Base-by-base conservation (phyloP, 768 basidiomycete species). In the Pleurotus tuber-regium region DNA sequence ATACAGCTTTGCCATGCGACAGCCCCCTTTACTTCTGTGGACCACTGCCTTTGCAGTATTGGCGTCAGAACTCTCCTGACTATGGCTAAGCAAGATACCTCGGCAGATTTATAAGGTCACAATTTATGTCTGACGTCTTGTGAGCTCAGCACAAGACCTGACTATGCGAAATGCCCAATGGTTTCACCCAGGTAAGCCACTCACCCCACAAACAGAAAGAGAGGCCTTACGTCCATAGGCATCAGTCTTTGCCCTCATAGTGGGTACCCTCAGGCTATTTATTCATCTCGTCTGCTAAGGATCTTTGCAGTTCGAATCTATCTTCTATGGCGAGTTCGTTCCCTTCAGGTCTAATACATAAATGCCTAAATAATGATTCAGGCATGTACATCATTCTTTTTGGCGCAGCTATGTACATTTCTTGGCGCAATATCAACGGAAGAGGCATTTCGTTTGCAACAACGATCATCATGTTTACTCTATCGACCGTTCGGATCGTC, bases 361-460 rank as follows among this genome's bases (percentile, higher is more conserved):
- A 18, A 6, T 16, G n/a, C n/a, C 36, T 38, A 25, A 26, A 44
- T n/a, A 14, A 16, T 28, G 43, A 44, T 19, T 11, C 12, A 48
- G 46, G 46, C 7, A 24, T 48, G 11, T 33, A 33, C 46, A 28
- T 48, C 23, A 31, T 48, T n/a, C 31, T 48, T 19, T 48, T 48
- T 23, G n/a, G n/a, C 21, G 29, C 31, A 14, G n/a, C 30, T 8
- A 48, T 31, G 12, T 24, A 35, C 7, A 30, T 48, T 5, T 31
- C 23, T 31, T 8, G 23, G 5, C 43, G 25, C 26, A 21, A 33
- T 48, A 16, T 12, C 7, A 29, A 19, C 14, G 11, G 5, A 48
- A 9, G 8, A 16, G 5, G 14, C 12, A 7, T n/a, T 16, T 48
- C 14, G 18, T 21, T 12, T 35, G n/a, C 25, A 16, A 18, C 31